Evolutionary conservation across 2,329 filamentous ascomycete genomes (phyloP).

Genomic region (Aspergillus eucalypticola): DNA sequence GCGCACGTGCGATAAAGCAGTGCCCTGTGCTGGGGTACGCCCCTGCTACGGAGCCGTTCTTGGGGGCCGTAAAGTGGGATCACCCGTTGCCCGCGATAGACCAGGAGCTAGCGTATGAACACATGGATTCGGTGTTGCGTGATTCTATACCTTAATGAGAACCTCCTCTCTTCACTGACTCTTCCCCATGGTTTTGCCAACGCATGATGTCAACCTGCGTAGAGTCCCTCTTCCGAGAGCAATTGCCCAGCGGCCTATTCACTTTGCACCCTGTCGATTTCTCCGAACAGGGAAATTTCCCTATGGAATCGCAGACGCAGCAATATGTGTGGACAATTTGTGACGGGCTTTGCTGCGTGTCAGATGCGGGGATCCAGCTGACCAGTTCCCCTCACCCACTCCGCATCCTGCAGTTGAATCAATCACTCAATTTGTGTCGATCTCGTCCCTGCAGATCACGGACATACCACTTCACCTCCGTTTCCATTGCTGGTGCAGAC

Average conservation of each 20-base stretch:
- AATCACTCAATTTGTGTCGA: background rate
- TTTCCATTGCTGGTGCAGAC: background rate
- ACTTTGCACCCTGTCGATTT: no score
- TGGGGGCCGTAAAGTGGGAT: background rate
- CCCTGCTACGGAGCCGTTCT: background rate
- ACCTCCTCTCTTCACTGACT: no score
- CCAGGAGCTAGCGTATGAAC: no score
- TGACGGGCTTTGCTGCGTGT: background rate
- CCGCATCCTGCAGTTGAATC: background rate
- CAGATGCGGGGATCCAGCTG: background rate
- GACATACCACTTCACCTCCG: background rate
- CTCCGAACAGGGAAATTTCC: background rate
- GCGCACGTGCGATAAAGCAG: background rate
- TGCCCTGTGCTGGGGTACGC: background rate
- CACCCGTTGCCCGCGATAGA: background rate
- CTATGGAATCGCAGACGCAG: background rate
- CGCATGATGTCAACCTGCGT: no score
- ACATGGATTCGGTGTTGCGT: no score
- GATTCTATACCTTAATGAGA: no score
- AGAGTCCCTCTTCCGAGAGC: no score
- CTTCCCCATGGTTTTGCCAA: no score
- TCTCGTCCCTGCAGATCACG: background rate
- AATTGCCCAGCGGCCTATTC: no score
- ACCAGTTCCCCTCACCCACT: background rate
- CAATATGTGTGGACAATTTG: background rate